Evolutionary conservation across 495 filamentous ascomycete species (phyloP).

Genomic region (Aspergillus baeticus): DNA sequence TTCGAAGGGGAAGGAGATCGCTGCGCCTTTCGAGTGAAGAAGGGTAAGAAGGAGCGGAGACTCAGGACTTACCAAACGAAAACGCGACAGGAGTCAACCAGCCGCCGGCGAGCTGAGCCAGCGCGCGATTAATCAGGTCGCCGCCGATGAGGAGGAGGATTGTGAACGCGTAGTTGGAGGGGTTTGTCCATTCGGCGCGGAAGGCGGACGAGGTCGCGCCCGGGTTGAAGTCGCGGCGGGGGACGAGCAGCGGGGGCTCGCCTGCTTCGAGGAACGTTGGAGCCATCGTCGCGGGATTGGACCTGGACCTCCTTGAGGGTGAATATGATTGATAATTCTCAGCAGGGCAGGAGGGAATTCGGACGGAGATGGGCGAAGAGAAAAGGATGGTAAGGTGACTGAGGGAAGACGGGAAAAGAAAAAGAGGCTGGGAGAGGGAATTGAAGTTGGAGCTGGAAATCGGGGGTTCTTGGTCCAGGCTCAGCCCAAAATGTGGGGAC

Average conservation of each 20-base stretch:
- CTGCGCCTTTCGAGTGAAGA: too few species aligned
- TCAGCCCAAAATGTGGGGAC: background rate
- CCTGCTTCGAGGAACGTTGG: background rate
- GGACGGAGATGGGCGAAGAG: too few species aligned
- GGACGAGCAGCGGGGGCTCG: background rate
- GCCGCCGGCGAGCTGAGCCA: conserved; percentile 42
- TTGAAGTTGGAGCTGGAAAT: background rate
- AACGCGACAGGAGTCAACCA: conserved; percentile 49
- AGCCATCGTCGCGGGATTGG: too few species aligned
- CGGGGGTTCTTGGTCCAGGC: too few species aligned
- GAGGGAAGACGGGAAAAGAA: background rate
- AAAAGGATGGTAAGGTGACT: background rate
- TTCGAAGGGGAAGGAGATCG: background rate
- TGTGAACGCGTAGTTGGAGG: conserved; percentile 9
- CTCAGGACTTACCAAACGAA: conserved; percentile 44
- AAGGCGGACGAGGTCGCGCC: background rate
- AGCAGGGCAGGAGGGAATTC: too few species aligned
- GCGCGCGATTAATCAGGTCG: conserved; percentile 45
- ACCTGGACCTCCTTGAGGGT: too few species aligned
- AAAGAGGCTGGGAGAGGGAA: background rate
- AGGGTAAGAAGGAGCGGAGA: background rate
- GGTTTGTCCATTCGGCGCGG: conserved; percentile 8
- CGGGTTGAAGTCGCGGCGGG: conserved; percentile 1
- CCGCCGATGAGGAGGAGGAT: conserved; percentile 47
- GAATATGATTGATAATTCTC: too few species aligned